phyloP scores from a whole-genome alignment of 305 asterid species.

The Caryopteris hybrid region DNA sequence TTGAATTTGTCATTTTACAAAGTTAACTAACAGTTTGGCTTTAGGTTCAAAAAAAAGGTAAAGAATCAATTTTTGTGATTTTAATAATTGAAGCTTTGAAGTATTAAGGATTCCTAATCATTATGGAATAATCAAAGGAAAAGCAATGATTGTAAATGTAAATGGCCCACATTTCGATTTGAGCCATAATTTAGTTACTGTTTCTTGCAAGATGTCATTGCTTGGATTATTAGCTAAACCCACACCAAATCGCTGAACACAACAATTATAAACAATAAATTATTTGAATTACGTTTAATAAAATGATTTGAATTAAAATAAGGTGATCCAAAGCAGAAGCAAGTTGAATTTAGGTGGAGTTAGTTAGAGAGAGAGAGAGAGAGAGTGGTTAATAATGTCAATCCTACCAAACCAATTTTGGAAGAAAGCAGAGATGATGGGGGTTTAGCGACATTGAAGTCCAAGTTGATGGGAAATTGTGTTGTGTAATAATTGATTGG shows the following conservation, averaged over 20 bases:
- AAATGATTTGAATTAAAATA: not conserved
- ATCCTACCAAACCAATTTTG: conserved; percentile 25
- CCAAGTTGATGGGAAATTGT: too few species aligned
- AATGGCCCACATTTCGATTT: not conserved
- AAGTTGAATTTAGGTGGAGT: conserved; percentile 20
- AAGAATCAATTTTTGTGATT: too few species aligned
- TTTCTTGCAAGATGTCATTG: not conserved
- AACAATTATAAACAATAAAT: not conserved
- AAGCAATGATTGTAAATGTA: conserved; percentile 2
- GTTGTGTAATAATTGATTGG: too few species aligned
- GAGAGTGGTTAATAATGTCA: too few species aligned
- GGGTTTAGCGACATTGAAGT: too few species aligned
- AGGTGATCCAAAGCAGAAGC: conserved; percentile 26
- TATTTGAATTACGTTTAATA: not conserved
- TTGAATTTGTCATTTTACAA: too few species aligned
- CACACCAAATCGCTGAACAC: not conserved
- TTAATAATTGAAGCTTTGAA: not conserved
- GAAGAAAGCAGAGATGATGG: conserved; percentile 17
- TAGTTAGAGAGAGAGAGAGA: conserved; percentile 1
- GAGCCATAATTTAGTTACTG: not conserved
- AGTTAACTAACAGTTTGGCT: too few species aligned
- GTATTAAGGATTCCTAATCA: not conserved
- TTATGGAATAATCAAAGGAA: not conserved
- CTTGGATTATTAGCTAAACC: conserved; percentile 7
- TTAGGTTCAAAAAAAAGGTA: too few species aligned